These are phyloP conservation scores for Oryza coarctata DNA, from an alignment of 176 grass and related monocot genomes.

Conservation along the genomic window DNA sequence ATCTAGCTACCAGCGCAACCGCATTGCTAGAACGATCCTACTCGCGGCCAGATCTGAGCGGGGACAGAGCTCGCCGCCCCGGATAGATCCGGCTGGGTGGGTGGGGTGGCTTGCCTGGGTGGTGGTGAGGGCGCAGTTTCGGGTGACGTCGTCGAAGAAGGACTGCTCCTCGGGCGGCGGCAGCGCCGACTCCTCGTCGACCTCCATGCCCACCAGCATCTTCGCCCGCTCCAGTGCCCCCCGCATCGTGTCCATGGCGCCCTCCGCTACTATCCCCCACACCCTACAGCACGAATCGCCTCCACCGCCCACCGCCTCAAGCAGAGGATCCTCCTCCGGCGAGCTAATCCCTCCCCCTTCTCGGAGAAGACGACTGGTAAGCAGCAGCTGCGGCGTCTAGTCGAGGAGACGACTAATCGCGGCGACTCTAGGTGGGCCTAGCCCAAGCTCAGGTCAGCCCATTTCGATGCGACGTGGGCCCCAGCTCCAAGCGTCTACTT, in stretches of 20 bases:
- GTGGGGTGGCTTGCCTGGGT: slow-evolving; percentile 52
- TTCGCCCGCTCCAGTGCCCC: slow-evolving; percentile 89
- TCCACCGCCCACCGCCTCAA: not conserved
- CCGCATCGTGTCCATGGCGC: slow-evolving; percentile 71
- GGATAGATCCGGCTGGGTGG: not conserved
- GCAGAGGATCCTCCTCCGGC: not conserved
- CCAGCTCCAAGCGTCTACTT: too few species aligned
- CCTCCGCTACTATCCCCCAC: not conserved
- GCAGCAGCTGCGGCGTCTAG: too few species aligned
- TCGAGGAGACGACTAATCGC: too few species aligned
- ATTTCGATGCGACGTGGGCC: too few species aligned
- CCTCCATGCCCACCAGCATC: slow-evolving; percentile 96
- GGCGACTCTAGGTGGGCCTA: not conserved
- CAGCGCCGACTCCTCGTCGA: slow-evolving; percentile 70
- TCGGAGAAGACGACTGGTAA: not conserved
- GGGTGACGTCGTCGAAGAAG: slow-evolving; percentile 92
- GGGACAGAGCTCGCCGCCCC: not conserved
- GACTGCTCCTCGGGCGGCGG: slow-evolving; percentile 70
- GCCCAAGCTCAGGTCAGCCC: not conserved
- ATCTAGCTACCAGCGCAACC: not conserved
- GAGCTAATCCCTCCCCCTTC: not conserved
- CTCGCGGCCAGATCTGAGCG: slow-evolving; percentile 32
- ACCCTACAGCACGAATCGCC: too few species aligned
- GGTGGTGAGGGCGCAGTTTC: slow-evolving; percentile 77
- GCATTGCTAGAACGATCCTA: slow-evolving; percentile 10